Percentiles rank a stretch among this genome's conserved stretches.
Evolutionary conservation across 2,329 filamentous ascomycete genomes (phyloP).

Genomic region (Blumeria graminis): DNA sequence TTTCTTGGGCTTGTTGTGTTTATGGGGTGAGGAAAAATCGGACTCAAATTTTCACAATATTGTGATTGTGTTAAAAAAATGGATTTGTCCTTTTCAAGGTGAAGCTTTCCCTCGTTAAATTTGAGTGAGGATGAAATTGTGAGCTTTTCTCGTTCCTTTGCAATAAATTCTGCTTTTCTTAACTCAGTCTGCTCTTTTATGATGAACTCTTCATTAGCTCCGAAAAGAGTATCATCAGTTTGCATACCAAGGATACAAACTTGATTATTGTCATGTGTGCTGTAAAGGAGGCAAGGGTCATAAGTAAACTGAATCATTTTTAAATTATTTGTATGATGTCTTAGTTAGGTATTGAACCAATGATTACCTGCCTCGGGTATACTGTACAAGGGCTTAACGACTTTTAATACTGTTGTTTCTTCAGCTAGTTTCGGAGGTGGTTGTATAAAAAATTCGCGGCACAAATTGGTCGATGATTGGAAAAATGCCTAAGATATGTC

Average conservation of each 20-base stretch:
- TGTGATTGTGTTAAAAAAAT: not conserved
- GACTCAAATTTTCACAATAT: not conserved
- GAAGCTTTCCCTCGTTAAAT: too few relatives aligned
- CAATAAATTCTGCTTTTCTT: not conserved
- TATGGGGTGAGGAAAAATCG: not conserved
- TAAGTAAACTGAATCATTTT: not conserved
- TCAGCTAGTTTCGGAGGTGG: not conserved
- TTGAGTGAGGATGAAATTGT: too few relatives aligned
- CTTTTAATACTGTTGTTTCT: not conserved
- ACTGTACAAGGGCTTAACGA: not conserved
- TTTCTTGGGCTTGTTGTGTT: too few relatives aligned
- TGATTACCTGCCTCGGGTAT: not conserved
- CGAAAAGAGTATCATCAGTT: not conserved
- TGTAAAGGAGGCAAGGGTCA: not conserved
- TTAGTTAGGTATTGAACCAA: not conserved
- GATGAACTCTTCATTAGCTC: not conserved
- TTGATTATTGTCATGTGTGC: too few relatives aligned
- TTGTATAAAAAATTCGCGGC: not conserved
- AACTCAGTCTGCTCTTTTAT: not conserved
- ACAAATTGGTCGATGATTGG: not conserved
- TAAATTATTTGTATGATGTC: too few relatives aligned
- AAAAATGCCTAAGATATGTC: not conserved
- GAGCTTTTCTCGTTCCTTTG: not conserved
- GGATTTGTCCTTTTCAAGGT: not conserved
- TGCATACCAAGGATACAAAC: not conserved